These are phyloP conservation scores for Xylariales sp. DNA, from an alignment of 2,329 filamentous ascomycete genomes.

Conservation along the genomic window DNA sequence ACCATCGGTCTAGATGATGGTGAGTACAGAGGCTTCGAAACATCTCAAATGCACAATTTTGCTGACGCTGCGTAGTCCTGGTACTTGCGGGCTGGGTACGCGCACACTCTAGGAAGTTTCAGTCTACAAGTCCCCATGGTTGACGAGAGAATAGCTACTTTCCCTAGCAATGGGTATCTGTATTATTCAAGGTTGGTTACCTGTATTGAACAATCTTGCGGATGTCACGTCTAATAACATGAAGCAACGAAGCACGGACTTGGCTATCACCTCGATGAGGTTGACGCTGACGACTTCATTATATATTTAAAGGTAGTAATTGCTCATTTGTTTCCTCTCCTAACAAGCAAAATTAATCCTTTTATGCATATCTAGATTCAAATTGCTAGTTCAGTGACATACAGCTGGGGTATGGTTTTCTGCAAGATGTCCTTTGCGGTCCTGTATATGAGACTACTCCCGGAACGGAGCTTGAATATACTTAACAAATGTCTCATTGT, in stretches of 20 bases:
- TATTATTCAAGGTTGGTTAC: slow-evolving; percentile 1
- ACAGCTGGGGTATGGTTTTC: slow-evolving; percentile 16
- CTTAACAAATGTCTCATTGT: slow-evolving; percentile 16
- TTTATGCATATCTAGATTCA: not conserved
- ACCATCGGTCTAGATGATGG: slow-evolving; percentile 8
- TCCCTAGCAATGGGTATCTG: not conserved
- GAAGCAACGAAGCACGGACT: not conserved
- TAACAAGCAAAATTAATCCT: not conserved
- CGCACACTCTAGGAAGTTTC: slow-evolving; percentile 1
- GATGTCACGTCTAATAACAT: no score
- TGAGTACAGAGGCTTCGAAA: slow-evolving; percentile 5
- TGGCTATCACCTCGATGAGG: not conserved
- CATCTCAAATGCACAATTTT: not conserved
- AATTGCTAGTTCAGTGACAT: slow-evolving; percentile 15
- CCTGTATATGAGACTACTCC: slow-evolving; percentile 14
- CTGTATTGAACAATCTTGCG: no score
- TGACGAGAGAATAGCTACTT: slow-evolving; percentile 9
- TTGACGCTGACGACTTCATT: not conserved
- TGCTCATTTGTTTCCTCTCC: not conserved
- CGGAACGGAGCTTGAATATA: slow-evolving; percentile 10
- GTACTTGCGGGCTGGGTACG: slow-evolving; percentile 15
- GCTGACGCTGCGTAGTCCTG: slow-evolving; percentile 7
- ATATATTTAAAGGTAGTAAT: slow-evolving; percentile 1
- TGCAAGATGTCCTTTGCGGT: slow-evolving; percentile 21
- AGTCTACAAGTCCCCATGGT: slow-evolving; percentile 8